Evolutionary conservation across 2,329 filamentous ascomycete species (phyloP).

Genomic region (Myrmaecium sp.): DNA sequence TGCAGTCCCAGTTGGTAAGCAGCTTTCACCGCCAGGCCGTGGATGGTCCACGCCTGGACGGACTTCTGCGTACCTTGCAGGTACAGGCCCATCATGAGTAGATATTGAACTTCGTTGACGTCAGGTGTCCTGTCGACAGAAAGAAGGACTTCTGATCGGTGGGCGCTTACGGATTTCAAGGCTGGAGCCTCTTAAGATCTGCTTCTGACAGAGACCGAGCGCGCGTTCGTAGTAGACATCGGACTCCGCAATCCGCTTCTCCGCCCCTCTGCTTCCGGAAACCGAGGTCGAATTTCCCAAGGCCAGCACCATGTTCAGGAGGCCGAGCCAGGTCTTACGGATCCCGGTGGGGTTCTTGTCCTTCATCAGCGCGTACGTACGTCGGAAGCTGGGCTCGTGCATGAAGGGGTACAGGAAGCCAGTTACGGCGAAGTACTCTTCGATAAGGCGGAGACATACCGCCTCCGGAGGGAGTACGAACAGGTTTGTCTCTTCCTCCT

Average conservation of each 20-base stretch:
- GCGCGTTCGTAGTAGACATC: slow-evolving; percentile 31
- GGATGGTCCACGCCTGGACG: slow-evolving; percentile 36
- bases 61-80: slow-evolving; percentile 38
- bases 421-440: slow-evolving; percentile 21
- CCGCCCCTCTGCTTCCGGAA: slow-evolving; percentile 13
- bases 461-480: slow-evolving; percentile 17
- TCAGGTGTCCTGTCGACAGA: neutral
- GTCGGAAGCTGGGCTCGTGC: slow-evolving; percentile 18
- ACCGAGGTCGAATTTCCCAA: slow-evolving; percentile 25
- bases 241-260: slow-evolving; percentile 22
- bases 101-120: slow-evolving; percentile 33
- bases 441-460: slow-evolving; percentile 15
- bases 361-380: slow-evolving; percentile 17
- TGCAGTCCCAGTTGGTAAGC: slow-evolving; percentile 37
- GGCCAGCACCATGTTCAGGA: slow-evolving; percentile 34
- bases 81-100: slow-evolving; percentile 34
- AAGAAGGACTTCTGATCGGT: neutral
- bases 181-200: slow-evolving; percentile 25
- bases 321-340: slow-evolving; percentile 32
- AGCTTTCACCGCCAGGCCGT: slow-evolving; percentile 35
- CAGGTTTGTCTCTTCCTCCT: slow-evolving; percentile 9
- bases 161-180: slow-evolving; percentile 25
- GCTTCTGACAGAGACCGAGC: slow-evolving; percentile 25
- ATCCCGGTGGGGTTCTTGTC: slow-evolving; percentile 17
- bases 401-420: slow-evolving; percentile 24